Base-by-base conservation (phyloP, 2,329 filamentous ascomycete species). In the Claviceps fusiformis region DNA sequence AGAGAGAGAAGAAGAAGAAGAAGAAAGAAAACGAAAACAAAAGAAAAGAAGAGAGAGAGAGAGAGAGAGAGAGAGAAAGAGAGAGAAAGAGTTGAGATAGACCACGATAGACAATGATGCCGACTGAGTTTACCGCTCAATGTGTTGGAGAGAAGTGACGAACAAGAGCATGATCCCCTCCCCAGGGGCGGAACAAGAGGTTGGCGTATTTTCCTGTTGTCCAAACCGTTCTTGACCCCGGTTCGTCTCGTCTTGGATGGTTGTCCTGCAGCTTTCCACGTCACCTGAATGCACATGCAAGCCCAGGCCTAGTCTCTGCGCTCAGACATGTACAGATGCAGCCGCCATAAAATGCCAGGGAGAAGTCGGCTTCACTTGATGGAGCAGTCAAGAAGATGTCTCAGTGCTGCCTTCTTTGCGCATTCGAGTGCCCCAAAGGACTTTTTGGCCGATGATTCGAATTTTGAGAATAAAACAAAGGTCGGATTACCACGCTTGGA, bases 261-360 rank as follows among this genome's bases (percentile, higher is more conserved):
- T 41, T 27, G 45, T 43, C 27, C 50, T 51, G 35, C n/a, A 52
- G 44, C 17, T 52, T 43, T 43, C 19, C 47, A 33, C 24, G 15
- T 56, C 35, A 50, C 45, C 55, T 54, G 55, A 47, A 50, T 52
- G 50, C 50, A 56, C 33, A 50, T 51, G 51, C 47, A 49, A 54
- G 39, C 41, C 52, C 45, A 37, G 46, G 17, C 45, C 9, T 13
- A 49, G 47, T 50, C 33, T 50, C 35, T 54, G 37, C 37, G 53
- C 53, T 45, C 46, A 50, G 47, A 54, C 37, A 27, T 49, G 27
- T 2, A 11, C 47, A 54, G 53, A 35, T 37, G 39, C 47, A 19
- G 35, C 35, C 37, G 35, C 45, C 52, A 54, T 13, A 41, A 24
- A 35, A 17, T 24, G 19, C 39, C 27, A 44, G 31, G 27, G 37